phyloP scores from a whole-genome alignment of 2,329 filamentous ascomycete genomes.

The Cryphonectria parasitica region DNA sequence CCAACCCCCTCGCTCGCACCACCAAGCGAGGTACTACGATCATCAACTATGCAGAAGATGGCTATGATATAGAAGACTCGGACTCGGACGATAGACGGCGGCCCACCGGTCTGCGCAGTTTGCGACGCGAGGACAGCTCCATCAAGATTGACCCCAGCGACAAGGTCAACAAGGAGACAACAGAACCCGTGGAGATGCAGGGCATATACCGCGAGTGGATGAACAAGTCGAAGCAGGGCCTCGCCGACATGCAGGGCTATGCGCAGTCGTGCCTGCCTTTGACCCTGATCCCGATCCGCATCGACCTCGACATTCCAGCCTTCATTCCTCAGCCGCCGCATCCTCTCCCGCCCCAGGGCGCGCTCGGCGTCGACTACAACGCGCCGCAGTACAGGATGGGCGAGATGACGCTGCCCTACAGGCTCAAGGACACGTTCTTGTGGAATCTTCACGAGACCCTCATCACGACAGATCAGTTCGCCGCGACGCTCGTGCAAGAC shows the following conservation, averaged over 20 bases:
- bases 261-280: constrained; percentile 78
- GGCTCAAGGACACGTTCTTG: constrained; percentile 91
- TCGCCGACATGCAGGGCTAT: constrained; percentile 63
- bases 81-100: constrained; percentile 77
- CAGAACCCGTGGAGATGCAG: constrained; percentile 78
- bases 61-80: constrained; percentile 78
- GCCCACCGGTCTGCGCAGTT: constrained; percentile 81
- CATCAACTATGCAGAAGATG: constrained; percentile 98
- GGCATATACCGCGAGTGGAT: constrained; percentile 97
- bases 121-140: constrained; percentile 74
- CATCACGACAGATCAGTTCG: constrained; percentile 94
- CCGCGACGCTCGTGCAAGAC: constrained; percentile 87
- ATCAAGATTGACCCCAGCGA: constrained; percentile 69
- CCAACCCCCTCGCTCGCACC: constrained; percentile 74
- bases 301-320: constrained; percentile 88
- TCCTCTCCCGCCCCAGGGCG: constrained; percentile 54
- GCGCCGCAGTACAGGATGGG: constrained; percentile 78
- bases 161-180: constrained; percentile 82
- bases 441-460: constrained; percentile 97
- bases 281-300: constrained; percentile 91
- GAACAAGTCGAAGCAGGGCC: constrained; percentile 66
- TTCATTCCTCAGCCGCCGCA: constrained; percentile 70
- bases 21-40: constrained; percentile 96
- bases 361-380: constrained; percentile 69
- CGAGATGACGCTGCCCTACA: constrained; percentile 80